phyloP scores from a whole-genome alignment of 306 rosid species.

The Luffa acutangula region DNA sequence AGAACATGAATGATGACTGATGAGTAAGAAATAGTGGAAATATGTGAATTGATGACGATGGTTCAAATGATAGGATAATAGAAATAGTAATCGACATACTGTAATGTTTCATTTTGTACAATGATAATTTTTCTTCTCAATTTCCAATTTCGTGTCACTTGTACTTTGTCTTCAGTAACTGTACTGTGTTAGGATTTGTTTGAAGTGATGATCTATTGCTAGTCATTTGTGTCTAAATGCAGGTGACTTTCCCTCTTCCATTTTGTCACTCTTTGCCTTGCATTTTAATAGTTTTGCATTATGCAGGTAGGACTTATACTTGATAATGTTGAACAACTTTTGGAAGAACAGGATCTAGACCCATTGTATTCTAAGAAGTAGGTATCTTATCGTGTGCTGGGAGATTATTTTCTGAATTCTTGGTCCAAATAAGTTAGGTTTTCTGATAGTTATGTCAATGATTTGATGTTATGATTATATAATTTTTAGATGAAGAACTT shows the following conservation, averaged over 20 bases:
- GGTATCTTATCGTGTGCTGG: slow-evolving; percentile 15
- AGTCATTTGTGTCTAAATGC: background rate
- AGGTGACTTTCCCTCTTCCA: background rate
- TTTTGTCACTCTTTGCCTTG: background rate
- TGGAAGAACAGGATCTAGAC: slow-evolving; percentile 70
- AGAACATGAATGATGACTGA: background rate
- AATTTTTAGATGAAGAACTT: background rate
- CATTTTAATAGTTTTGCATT: slow-evolving; percentile 12
- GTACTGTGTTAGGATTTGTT: background rate
- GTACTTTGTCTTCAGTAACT: background rate
- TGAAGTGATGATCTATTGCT: background rate
- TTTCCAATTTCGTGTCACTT: background rate
- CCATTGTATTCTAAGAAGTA: slow-evolving; percentile 43
- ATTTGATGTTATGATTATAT: background rate
- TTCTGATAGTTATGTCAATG: background rate
- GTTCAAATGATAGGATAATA: background rate
- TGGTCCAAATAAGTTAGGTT: background rate
- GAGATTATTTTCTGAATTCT: background rate
- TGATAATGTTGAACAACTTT: slow-evolving; percentile 63
- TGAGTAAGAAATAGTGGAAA: background rate
- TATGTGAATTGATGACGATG: background rate
- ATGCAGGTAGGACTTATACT: slow-evolving; percentile 62
- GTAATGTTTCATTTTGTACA: background rate
- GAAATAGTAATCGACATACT: background rate
- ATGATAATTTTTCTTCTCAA: background rate